Percentiles rank a stretch among this genome's conserved stretches.
phyloP scores from a whole-genome alignment of 2,329 filamentous ascomycete species.

The Fusarium ambrosium region DNA sequence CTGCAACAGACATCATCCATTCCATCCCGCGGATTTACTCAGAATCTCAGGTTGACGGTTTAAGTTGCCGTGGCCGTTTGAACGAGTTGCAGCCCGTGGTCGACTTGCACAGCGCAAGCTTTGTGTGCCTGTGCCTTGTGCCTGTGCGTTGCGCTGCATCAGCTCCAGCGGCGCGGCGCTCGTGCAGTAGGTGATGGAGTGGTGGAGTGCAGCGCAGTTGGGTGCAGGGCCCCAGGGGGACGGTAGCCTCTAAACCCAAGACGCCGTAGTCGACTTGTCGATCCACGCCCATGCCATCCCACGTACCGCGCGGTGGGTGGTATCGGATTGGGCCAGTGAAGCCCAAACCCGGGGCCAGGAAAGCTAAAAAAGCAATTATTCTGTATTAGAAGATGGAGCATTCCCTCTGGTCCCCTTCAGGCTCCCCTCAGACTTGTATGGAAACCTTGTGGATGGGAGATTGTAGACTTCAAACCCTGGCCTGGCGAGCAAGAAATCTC shows the following conservation, averaged over 20 bases:
- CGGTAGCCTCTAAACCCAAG: constrained; percentile 16
- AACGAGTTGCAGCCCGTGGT: background rate
- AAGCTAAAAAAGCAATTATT: constrained; percentile 40
- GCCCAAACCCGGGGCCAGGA: constrained; percentile 22
- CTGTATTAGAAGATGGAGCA: constrained; percentile 11
- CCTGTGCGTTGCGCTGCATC: constrained; percentile 1
- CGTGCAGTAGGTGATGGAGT: background rate
- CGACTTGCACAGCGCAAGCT: background rate
- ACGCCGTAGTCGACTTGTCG: constrained; percentile 11
- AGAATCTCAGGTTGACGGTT: background rate
- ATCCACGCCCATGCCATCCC: constrained; percentile 8
- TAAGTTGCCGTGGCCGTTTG: constrained; percentile 4
- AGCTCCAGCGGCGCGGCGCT: background rate
- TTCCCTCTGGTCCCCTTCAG: background rate
- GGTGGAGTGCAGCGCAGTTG: background rate
- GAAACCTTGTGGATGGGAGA: constrained; percentile 1
- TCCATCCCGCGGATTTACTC: background rate
- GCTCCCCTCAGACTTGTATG: background rate
- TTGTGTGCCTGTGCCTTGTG: background rate
- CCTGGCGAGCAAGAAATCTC: constrained; percentile 15
- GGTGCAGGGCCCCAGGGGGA: constrained; percentile 13
- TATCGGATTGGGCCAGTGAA: constrained; percentile 28
- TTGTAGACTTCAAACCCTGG: constrained; percentile 10
- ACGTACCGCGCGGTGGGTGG: constrained; percentile 7
- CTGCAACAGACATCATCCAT: background rate